Conservation (phyloP, 129 eudicot species). For the Saussurea involucrata region DNA sequence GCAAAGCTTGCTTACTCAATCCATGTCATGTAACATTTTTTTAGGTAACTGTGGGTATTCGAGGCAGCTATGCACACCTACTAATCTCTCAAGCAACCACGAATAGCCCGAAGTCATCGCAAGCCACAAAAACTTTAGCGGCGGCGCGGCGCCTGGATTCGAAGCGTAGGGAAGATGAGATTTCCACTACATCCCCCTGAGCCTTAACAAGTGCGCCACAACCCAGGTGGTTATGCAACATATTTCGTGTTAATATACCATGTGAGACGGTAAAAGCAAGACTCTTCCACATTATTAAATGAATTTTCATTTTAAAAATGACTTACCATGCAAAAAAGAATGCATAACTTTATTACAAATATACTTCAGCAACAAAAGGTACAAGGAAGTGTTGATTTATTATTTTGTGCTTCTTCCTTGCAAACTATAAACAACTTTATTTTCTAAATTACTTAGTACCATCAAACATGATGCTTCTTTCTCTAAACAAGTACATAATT, state of each 20-base stretch:
- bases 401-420: background rate
- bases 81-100: background rate
- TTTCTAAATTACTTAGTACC: background rate
- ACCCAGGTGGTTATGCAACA: background rate
- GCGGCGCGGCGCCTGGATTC: no score
- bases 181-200: background rate
- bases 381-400: background rate
- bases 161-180: background rate
- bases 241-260: background rate
- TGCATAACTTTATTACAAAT: background rate
- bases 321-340: background rate
- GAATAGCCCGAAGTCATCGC: background rate
- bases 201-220: background rate
- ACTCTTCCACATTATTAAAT: background rate
- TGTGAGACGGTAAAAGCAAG: background rate
- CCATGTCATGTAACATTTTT: background rate
- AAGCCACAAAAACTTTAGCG: background rate
- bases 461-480: constrained; percentile 10
- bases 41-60: background rate
- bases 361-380: background rate
- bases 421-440: background rate
- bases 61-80: background rate
- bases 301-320: background rate
- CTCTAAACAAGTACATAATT: background rate
- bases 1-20: background rate